A percentile compares a stretch with the other conserved stretches of the same genome.
Conservation (phyloP, 768 basidiomycete species). For the Russula olivacea region DNA sequence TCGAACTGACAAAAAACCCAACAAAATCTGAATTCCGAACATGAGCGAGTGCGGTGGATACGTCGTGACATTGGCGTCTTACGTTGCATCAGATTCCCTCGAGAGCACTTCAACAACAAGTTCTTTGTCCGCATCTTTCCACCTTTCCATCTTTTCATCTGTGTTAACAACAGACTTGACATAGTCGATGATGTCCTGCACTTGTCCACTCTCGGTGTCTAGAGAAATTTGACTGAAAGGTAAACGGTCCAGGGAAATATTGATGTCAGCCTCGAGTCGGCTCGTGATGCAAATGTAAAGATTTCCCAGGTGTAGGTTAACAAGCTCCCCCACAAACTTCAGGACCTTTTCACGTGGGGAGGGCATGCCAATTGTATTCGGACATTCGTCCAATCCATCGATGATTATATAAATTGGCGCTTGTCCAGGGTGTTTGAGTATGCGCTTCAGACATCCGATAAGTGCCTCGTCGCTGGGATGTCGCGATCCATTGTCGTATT, state of each 20-base stretch:
- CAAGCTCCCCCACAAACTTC: not conserved
- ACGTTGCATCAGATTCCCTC: not conserved
- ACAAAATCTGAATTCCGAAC: not conserved
- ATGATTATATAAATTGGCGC: not conserved
- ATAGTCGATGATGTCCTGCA: not conserved
- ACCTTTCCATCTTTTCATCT: not conserved
- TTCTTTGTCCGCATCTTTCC: not conserved
- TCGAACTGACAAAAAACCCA: not conserved
- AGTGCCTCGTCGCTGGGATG: not conserved
- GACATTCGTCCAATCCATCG: slow-evolving; percentile 1
- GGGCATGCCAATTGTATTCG: not conserved
- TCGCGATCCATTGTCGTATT: not conserved
- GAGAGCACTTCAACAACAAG: not conserved
- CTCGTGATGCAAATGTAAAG: not conserved
- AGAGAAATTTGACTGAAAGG: not conserved
- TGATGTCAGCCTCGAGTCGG: slow-evolving; percentile 2
- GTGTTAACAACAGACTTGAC: not conserved
- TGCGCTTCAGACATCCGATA: not conserved
- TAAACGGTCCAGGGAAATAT: not conserved
- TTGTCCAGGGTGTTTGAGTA: not conserved
- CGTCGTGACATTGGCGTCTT: not conserved
- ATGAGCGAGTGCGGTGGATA: not conserved
- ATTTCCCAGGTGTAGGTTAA: not conserved
- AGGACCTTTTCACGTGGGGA: slow-evolving; percentile 1
- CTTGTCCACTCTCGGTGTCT: not conserved